Conservation (phyloP, 345 rosid genomes). For the Aquilaria sinensis region DNA sequence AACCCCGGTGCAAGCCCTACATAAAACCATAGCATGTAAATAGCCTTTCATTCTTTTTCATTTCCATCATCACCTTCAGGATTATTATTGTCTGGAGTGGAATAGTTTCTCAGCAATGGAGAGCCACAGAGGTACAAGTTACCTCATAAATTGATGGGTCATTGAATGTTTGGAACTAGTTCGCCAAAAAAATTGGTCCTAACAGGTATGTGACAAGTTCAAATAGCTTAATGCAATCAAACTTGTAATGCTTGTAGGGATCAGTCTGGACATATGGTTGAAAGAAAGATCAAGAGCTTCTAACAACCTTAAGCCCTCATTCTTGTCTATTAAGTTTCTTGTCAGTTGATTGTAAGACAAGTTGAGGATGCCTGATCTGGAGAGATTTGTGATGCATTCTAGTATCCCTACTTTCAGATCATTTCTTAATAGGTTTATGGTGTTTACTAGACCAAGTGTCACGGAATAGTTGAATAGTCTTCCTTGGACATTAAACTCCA, state of each 20-base stretch:
- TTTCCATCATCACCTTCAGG: neutral
- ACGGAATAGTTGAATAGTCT: neutral
- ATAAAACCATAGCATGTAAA: neutral
- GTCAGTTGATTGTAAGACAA: slow-evolving; percentile 17
- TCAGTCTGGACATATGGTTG: slow-evolving; percentile 13
- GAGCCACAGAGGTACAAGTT: slow-evolving; percentile 16
- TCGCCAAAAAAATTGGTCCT: slow-evolving; percentile 10
- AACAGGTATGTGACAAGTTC: slow-evolving; percentile 18
- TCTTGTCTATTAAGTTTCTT: slow-evolving; percentile 12
- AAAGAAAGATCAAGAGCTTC: slow-evolving; percentile 16
- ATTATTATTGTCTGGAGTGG: neutral
- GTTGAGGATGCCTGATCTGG: slow-evolving; percentile 15
- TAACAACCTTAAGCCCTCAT: slow-evolving; percentile 12
- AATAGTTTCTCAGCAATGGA: slow-evolving; percentile 14
- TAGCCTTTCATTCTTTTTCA: neutral
- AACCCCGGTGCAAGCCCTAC: neutral
- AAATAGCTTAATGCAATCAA: slow-evolving; percentile 11
- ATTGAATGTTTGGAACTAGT: slow-evolving; percentile 10
- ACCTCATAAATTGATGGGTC: slow-evolving; percentile 11
- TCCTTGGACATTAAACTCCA: slow-evolving; percentile 2
- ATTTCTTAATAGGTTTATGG: slow-evolving; percentile 21
- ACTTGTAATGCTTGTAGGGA: neutral
- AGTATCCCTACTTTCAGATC: slow-evolving; percentile 18
- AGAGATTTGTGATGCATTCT: slow-evolving; percentile 5
- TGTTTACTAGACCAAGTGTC: neutral